A percentile compares a stretch with the other conserved stretches of the same genome.
phyloP scores from a whole-genome alignment of 179 eudicot species.

The Nepenthes alata region DNA sequence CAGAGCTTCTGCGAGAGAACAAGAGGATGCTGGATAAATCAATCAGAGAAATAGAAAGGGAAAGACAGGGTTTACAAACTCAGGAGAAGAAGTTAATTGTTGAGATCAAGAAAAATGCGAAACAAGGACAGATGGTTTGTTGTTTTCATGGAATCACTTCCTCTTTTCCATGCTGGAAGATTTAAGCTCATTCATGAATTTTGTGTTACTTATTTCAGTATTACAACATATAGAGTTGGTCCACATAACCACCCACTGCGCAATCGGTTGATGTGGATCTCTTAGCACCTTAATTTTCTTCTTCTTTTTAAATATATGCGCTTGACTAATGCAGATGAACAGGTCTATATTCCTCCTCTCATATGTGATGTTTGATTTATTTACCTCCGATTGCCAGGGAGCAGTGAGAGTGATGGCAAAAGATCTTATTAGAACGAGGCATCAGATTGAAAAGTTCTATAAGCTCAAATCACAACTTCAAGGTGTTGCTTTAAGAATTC shows the following conservation, averaged over 20 bases:
- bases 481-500: conserved; percentile 93
- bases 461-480: conserved; percentile 98
- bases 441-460: conserved; percentile 88
- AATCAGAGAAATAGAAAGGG: conserved; percentile 90
- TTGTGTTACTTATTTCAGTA: neutral
- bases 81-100: conserved; percentile 58
- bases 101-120: conserved; percentile 66
- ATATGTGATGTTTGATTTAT: neutral
- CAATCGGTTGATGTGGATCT: too few species aligned
- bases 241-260: neutral
- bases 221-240: neutral
- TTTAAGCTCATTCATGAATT: conserved; percentile 9
- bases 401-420: conserved; percentile 98
- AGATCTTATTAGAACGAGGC: conserved; percentile 89
- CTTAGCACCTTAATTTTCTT: too few species aligned
- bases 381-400: conserved; percentile 39
- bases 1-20: conserved; percentile 94
- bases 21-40: conserved; percentile 97
- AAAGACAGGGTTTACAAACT: conserved; percentile 71
- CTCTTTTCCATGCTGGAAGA: conserved; percentile 12
- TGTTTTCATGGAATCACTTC: neutral
- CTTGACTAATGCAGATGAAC: too few species aligned
- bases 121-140: conserved; percentile 68
- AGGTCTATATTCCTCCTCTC: neutral
- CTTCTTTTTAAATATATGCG: too few species aligned